Evolutionary conservation across 83 land plant species (phyloP).

Genomic region (Thuja plicata): DNA sequence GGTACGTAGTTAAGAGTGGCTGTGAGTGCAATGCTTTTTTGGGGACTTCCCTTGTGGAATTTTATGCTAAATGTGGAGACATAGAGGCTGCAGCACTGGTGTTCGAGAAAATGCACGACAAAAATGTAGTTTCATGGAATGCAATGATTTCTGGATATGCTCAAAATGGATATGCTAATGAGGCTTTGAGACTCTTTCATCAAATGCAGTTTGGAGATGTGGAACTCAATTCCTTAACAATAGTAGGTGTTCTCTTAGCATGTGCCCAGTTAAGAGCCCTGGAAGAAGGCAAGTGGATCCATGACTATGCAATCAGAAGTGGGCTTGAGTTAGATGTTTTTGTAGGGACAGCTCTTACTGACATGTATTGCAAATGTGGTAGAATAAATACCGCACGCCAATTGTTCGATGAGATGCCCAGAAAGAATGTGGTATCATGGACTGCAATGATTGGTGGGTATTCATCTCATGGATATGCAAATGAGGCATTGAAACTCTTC

Average conservation of each 20-base stretch:
- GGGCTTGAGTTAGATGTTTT: not conserved
- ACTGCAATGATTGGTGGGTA: too few species aligned
- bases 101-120: slow-evolving; percentile 17
- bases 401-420: not conserved
- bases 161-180: not conserved
- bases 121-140: slow-evolving; percentile 17
- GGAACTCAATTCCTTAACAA: not conserved
- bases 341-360: slow-evolving; percentile 2
- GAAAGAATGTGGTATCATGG: slow-evolving; percentile 4
- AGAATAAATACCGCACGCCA: not conserved
- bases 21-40: not conserved
- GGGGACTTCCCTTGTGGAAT: slow-evolving; percentile 16
- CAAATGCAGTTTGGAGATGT: not conserved
- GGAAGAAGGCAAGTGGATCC: slow-evolving; percentile 2
- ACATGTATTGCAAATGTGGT: slow-evolving; percentile 15
- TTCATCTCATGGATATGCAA: too few species aligned
- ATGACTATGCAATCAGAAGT: not conserved
- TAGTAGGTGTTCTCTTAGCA: not conserved
- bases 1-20: slow-evolving; percentile 14
- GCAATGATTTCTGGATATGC: slow-evolving; percentile 23
- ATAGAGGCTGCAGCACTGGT: not conserved
- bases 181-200: not conserved
- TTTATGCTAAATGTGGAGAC: slow-evolving; percentile 26
- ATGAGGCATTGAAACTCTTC: too few species aligned
- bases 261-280: not conserved